These are phyloP conservation scores for Boletus vermiculosoides DNA, from an alignment of 768 basidiomycete species.

Conservation along the genomic window DNA sequence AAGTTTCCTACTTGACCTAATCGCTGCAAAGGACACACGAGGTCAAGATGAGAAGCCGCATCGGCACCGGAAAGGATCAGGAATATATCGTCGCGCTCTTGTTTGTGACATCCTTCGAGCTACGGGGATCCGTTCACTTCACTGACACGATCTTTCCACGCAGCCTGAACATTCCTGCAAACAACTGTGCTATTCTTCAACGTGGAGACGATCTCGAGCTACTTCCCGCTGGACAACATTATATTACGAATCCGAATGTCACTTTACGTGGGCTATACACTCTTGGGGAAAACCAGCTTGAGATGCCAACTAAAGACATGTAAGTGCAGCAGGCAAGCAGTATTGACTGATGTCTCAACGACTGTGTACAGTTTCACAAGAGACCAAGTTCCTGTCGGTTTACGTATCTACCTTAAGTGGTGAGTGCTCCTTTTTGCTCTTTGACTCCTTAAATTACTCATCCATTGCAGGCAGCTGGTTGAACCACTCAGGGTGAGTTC, in stretches of 20 bases:
- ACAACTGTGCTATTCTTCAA: constrained; percentile 84
- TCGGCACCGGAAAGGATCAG: constrained; percentile 42
- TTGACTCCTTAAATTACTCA: neutral
- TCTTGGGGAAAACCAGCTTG: constrained; percentile 78
- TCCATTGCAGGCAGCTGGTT: constrained; percentile 41
- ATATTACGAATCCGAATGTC: constrained; percentile 80
- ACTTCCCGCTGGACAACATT: constrained; percentile 79
- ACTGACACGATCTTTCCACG: constrained; percentile 1
- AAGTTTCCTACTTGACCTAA: neutral
- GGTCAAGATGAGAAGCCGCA: constrained; percentile 69
- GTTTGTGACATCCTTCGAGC: constrained; percentile 36
- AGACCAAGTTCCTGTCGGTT: constrained; percentile 81
- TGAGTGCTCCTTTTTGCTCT: constrained; percentile 23
- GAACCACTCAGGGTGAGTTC: constrained; percentile 46
- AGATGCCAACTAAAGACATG: constrained; percentile 90
- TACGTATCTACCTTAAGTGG: constrained; percentile 86
- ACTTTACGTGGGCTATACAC: constrained; percentile 79
- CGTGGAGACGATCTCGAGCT: constrained; percentile 77
- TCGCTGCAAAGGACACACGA: constrained; percentile 53
- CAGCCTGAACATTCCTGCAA: constrained; percentile 81
- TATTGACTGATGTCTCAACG: neutral
- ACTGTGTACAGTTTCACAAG: constrained; percentile 61
- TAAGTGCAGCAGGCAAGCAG: constrained; percentile 32
- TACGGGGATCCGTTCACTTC: neutral
- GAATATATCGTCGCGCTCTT: constrained; percentile 81